These are phyloP conservation scores for Solanum corneliomulleri DNA, from an alignment of 257 asterid genomes.

Conservation along the genomic window DNA sequence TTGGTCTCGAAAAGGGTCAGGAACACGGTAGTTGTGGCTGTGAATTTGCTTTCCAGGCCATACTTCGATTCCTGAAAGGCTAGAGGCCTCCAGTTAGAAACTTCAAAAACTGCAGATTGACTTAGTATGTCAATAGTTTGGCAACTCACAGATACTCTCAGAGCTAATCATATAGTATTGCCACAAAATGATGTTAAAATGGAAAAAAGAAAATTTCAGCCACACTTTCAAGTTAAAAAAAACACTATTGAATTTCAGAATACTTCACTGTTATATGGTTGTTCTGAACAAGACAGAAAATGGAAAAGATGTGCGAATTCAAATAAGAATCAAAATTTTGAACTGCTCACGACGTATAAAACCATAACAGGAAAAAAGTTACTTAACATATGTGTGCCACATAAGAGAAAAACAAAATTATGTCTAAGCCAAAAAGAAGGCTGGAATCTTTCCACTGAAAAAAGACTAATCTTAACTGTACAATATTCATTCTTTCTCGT, in stretches of 20 bases:
- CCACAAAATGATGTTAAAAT: background rate
- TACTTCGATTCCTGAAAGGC: conserved; percentile 52
- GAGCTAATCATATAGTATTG: background rate
- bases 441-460: background rate
- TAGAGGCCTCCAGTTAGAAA: background rate
- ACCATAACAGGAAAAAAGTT: background rate
- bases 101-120: background rate
- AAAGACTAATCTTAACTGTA: background rate
- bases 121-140: background rate
- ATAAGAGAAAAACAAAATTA: background rate
- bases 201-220: background rate
- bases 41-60: conserved; percentile 98
- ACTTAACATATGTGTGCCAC: background rate
- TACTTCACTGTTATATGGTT: background rate
- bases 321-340: background rate
- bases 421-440: background rate
- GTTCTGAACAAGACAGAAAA: background rate
- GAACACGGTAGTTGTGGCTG: conserved; percentile 90
- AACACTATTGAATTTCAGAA: background rate
- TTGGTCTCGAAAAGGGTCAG: conserved; percentile 69
- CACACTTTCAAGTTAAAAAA: background rate
- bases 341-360: background rate
- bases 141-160: background rate
- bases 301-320: background rate
- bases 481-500: background rate